Evolutionary conservation across 1,139 yeast species (phyloP).

Genomic region (Pichia sp.): DNA sequence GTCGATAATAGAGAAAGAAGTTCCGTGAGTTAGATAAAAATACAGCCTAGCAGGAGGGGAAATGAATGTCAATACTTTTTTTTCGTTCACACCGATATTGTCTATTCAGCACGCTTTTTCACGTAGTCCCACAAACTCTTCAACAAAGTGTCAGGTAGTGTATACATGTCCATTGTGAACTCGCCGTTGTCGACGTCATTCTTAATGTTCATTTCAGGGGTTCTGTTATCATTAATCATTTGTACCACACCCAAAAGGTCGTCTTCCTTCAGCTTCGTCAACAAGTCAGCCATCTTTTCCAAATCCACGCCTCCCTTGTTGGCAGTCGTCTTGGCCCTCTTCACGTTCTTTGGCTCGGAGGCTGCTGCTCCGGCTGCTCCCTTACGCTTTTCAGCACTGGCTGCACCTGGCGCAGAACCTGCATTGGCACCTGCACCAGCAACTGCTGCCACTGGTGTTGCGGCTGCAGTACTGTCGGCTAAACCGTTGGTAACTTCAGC

Average conservation of each 20-base stretch:
- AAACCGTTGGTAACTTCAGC: background rate
- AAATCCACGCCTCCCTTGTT: slow-evolving; percentile 74
- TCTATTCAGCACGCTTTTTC: slow-evolving; percentile 53
- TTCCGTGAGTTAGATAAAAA: background rate
- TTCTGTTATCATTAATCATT: slow-evolving; percentile 95
- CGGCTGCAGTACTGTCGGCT: background rate
- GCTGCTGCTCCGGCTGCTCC: slow-evolving; percentile 18
- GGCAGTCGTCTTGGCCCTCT: slow-evolving; percentile 58
- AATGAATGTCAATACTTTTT: background rate
- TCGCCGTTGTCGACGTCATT: slow-evolving; percentile 97
- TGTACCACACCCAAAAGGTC: slow-evolving; percentile 92
- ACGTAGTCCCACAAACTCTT: slow-evolving; percentile 95
- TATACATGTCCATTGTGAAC: slow-evolving; percentile 91
- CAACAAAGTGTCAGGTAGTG: slow-evolving; percentile 86
- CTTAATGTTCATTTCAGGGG: slow-evolving; percentile 92
- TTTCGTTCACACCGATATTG: too few species aligned
- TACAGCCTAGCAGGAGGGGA: background rate
- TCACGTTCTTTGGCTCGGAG: slow-evolving; percentile 43
- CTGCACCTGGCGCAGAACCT: slow-evolving; percentile 25
- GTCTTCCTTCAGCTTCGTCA: slow-evolving; percentile 85
- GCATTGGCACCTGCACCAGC: background rate
- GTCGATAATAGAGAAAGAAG: background rate
- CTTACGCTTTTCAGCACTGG: slow-evolving; percentile 30
- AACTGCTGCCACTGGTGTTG: background rate
- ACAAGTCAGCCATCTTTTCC: slow-evolving; percentile 85